Percentiles rank a stretch among this genome's conserved stretches.
Evolutionary conservation across 2,329 filamentous ascomycete species (phyloP).

Genomic region (Xylaria multiplex): DNA sequence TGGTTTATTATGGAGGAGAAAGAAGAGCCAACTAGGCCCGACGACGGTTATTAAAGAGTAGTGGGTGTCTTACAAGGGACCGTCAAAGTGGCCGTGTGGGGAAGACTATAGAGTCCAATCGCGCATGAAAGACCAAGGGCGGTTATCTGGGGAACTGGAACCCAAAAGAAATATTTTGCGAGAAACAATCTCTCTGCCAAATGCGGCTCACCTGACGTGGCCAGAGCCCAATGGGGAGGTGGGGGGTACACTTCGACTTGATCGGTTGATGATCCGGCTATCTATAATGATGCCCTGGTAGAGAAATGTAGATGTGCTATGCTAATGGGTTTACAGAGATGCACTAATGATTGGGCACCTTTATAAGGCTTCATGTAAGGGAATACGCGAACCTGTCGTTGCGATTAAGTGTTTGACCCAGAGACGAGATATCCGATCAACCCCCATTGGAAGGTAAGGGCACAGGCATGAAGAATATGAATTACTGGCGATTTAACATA

Average conservation of each 20-base stretch:
- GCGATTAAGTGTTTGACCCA: conserved; percentile 13
- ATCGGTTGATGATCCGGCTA: conserved; percentile 18
- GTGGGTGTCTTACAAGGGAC: conserved; percentile 41
- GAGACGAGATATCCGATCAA: conserved; percentile 21
- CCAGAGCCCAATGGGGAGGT: conserved; percentile 42
- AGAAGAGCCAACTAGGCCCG: conserved; percentile 19
- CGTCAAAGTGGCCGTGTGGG: conserved; percentile 45
- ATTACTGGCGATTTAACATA: conserved; percentile 9
- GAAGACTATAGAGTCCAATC: conserved; percentile 29
- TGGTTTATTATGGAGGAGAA: conserved; percentile 8
- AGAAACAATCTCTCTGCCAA: conserved; percentile 4
- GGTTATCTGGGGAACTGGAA: conserved; percentile 27
- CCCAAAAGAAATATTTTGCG: conserved; percentile 26
- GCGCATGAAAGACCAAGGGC: conserved; percentile 22
- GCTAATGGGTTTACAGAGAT: conserved; percentile 27
- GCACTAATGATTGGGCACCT: conserved; percentile 33
- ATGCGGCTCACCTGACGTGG: conserved; percentile 47
- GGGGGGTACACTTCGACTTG: conserved; percentile 37
- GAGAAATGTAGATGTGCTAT: conserved; percentile 14
- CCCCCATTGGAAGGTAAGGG: conserved; percentile 2
- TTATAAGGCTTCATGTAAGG: conserved; percentile 17
- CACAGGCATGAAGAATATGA: not conserved
- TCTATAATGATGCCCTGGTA: conserved; percentile 8
- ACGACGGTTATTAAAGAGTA: conserved; percentile 37
- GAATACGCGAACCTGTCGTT: conserved; percentile 25